Evolutionary conservation across 176 grass and related monocot genomes (phyloP).

Genomic region (Cenchrus americanus): DNA sequence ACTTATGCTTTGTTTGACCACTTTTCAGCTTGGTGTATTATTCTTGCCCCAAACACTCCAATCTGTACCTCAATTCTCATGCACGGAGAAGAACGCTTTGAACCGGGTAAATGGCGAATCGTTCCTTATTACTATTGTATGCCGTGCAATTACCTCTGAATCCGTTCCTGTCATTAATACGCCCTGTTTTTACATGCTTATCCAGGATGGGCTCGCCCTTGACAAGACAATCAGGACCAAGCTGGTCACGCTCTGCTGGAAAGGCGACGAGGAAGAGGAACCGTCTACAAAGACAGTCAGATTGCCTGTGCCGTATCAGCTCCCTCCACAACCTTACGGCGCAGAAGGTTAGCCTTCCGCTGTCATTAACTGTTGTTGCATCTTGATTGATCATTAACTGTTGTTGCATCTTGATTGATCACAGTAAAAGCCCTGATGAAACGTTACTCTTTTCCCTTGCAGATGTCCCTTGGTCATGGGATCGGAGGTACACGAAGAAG

Average conservation of each 20-base stretch:
- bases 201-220: conserved; percentile 28
- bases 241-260: conserved; percentile 70
- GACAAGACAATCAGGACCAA: conserved; percentile 53
- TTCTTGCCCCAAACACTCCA: conserved; percentile 71
- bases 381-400: neutral
- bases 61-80: conserved; percentile 55
- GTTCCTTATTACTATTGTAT: neutral
- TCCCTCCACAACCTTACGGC: conserved; percentile 72
- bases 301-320: conserved; percentile 85
- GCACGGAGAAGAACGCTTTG: conserved; percentile 45
- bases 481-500: conserved; percentile 76
- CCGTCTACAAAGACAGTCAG: conserved; percentile 45
- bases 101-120: conserved; percentile 34
- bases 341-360: conserved; percentile 51
- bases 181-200: neutral
- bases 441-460: conserved; percentile 14
- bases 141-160: neutral
- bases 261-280: conserved; percentile 48
- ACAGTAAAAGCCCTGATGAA: neutral
- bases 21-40: conserved; percentile 75
- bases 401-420: neutral
- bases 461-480: conserved; percentile 98
- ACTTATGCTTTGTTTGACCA: conserved; percentile 10
- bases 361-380: neutral
- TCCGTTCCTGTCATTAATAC: neutral